Conservation (phyloP, 2,329 filamentous ascomycete species). For the Fusarium sp. region DNA sequence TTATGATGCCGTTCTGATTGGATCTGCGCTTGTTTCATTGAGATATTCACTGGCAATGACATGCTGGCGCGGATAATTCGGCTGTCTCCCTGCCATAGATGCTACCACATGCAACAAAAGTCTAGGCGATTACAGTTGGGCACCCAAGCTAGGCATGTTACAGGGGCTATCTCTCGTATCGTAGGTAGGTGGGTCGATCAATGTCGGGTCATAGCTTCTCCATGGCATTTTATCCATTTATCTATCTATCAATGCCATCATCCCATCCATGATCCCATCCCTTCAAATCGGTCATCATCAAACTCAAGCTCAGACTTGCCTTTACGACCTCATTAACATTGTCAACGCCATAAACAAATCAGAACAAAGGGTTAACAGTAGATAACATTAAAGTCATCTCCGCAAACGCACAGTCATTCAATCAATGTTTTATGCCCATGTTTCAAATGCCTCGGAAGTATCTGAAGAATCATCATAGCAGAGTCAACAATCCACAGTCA, state of each 20-base stretch:
- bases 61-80: conserved; percentile 12
- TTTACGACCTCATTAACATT: conserved; percentile 66
- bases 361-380: conserved; percentile 57
- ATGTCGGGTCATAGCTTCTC: conserved; percentile 5
- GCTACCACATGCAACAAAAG: conserved; percentile 33
- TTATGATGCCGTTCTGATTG: conserved; percentile 12
- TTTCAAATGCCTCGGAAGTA: conserved; percentile 74
- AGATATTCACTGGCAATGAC: conserved; percentile 1
- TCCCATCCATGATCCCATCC: neutral
- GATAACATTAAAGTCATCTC: conserved; percentile 26
- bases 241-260: conserved; percentile 10
- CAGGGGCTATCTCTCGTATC: conserved; percentile 10
- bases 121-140: neutral
- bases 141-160: neutral
- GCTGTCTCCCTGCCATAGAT: conserved; percentile 17
- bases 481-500: conserved; percentile 23
- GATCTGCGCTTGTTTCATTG: conserved; percentile 23
- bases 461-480: conserved; percentile 78
- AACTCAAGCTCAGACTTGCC: conserved; percentile 71
- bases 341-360: conserved; percentile 39
- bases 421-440: conserved; percentile 33
- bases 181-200: neutral
- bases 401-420: conserved; percentile 61
- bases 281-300: conserved; percentile 1
- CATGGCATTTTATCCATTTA: conserved; percentile 23